Evolutionary conservation across 75 land plant species (phyloP).

Genomic region (Adiantum capillusveneris): DNA sequence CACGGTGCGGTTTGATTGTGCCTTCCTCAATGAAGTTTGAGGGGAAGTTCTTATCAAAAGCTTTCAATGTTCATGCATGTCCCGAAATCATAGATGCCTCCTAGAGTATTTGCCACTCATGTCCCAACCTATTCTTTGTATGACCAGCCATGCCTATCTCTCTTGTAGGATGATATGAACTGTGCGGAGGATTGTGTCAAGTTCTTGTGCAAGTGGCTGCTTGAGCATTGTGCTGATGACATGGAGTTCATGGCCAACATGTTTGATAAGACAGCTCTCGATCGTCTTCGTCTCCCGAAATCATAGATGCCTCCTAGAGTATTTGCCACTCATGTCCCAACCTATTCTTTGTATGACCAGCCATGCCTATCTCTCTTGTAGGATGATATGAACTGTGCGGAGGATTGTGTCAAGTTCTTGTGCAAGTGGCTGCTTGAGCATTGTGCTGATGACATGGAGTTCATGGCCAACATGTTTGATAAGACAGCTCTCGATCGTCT

Average conservation of each 20-base stretch:
- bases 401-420: conserved; percentile 78
- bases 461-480: conserved; percentile 64
- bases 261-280: conserved; percentile 36
- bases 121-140: no score
- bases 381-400: conserved; percentile 99
- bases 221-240: conserved; percentile 62
- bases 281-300: conserved; percentile 41
- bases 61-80: no score
- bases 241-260: conserved; percentile 46
- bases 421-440: conserved; percentile 94
- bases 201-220: conserved; percentile 53
- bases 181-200: conserved; percentile 76
- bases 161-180: conserved; percentile 67
- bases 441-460: conserved; percentile 91
- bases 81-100: no score
- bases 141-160: no score
- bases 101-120: no score
- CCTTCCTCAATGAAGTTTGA: no score
- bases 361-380: no score
- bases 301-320: no score
- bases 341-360: no score
- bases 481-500: conserved; percentile 64
- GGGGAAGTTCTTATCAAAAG: no score
- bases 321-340: no score
- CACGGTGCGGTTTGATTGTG: no score